Conservation (phyloP, 192 early-diverging fungal genomes). For the Mortierella alpina region DNA sequence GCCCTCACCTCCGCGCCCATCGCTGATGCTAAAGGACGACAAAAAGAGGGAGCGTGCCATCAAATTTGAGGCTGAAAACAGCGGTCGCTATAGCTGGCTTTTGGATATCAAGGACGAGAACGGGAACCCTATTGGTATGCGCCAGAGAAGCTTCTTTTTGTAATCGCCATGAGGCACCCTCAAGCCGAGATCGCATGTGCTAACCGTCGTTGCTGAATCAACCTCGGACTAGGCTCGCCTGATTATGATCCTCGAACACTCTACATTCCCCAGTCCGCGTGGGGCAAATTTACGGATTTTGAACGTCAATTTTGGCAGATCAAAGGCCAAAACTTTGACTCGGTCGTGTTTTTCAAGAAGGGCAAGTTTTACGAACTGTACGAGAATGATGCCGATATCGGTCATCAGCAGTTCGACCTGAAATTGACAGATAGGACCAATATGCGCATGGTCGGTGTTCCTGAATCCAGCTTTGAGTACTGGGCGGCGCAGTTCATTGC, state of each 20-base stretch:
- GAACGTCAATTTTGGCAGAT: constrained; percentile 99
- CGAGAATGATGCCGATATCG: constrained; percentile 98
- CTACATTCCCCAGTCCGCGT: constrained; percentile 80
- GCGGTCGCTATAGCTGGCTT: constrained; percentile 88
- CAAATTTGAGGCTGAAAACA: constrained; percentile 89
- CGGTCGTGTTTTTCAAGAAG: constrained; percentile 97
- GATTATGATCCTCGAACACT: constrained; percentile 96
- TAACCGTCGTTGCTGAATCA: not conserved
- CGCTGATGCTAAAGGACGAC: constrained; percentile 42
- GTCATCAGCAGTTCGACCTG: constrained; percentile 95
- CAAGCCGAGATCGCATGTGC: not conserved
- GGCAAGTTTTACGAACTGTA: constrained; percentile 99
- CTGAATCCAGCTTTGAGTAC: constrained; percentile 92
- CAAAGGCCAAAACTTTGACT: constrained; percentile 92
- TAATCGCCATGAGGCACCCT: not conserved
- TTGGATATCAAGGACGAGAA: constrained; percentile 84
- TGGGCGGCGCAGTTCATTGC: constrained; percentile 98
- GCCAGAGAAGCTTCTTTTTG: not conserved
- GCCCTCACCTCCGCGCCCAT: constrained; percentile 12
- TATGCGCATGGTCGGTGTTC: constrained; percentile 99
- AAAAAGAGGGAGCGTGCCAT: constrained; percentile 63
- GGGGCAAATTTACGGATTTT: constrained; percentile 92
- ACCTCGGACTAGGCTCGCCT: constrained; percentile 56
- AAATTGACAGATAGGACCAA: constrained; percentile 96
- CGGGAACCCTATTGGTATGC: constrained; percentile 66